phyloP scores from a whole-genome alignment of 345 rosid species.

The Corchorus capsularis region DNA sequence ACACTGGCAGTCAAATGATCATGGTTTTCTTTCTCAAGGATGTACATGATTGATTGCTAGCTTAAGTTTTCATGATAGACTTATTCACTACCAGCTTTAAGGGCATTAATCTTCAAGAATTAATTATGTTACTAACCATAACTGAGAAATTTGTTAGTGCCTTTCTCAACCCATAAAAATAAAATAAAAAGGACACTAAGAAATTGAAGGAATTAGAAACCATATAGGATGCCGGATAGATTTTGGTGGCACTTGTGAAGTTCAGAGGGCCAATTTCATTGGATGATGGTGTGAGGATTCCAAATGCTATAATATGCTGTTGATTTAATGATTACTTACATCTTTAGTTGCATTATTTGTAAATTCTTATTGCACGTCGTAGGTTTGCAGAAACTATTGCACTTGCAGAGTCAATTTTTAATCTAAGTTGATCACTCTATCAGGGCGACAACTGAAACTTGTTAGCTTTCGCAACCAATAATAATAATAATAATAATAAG shows the following conservation, averaged over 20 bases:
- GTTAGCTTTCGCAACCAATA: too few relatives aligned
- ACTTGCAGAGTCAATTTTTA: not conserved
- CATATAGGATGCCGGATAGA: not conserved
- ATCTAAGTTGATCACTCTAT: not conserved
- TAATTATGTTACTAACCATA: not conserved
- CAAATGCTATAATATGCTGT: slow-evolving; percentile 1
- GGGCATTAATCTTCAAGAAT: not conserved
- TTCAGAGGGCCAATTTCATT: not conserved
- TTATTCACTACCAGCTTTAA: not conserved
- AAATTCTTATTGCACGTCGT: not conserved
- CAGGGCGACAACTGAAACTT: not conserved
- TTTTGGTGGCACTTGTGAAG: slow-evolving; percentile 7
- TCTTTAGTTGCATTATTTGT: slow-evolving; percentile 1
- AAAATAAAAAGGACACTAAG: not conserved
- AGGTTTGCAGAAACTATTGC: not conserved
- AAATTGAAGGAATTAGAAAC: not conserved
- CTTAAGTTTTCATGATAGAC: not conserved
- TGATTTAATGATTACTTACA: not conserved
- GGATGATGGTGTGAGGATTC: not conserved
- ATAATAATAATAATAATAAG: too few relatives aligned
- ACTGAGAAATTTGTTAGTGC: not conserved
- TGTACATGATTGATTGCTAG: not conserved
- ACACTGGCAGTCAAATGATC: not conserved
- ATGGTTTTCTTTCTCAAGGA: not conserved
- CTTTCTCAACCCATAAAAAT: too few relatives aligned